Base-by-base conservation (phyloP, 495 filamentous ascomycete genomes). In the Tirmania nivea region DNA sequence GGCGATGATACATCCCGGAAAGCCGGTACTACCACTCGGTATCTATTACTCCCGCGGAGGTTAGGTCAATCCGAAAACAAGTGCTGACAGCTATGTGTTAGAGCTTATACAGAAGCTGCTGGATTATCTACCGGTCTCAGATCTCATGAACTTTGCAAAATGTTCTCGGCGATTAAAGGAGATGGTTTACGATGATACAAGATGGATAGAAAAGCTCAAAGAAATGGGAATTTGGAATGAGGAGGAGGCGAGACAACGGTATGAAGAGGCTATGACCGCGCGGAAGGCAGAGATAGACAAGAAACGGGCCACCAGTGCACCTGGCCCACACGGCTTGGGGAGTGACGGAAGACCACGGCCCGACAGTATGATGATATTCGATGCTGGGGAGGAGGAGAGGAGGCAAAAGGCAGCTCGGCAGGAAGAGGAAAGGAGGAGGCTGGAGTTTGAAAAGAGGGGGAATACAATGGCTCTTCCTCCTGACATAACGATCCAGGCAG, bases 101-200 rank as follows among this genome's bases (percentile, higher is more conserved):
- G 25, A 31, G 25, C 25, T 31, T 31, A 31, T 31, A 31, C 25
- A 31, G 25, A 31, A 31, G 2, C 25, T 45, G 9, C 8, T 96
- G 63, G 86, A 94, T 65, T 84, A 88, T 68, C 77, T 95, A 55
- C 79, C 86, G 34, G 74, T 92, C 37, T 70, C 80, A 53, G 89
- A 93, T 61, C 78, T 90, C 45, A 72, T 95, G 56, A 77, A 78
- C 52, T 88, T 84, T 64, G 90, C 90, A n/a, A 79, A 81, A 34
- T 81, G 83, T 34, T 95, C 86, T 52, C 81, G 78, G 65, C 83
- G 86, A 48, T 78, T 94, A 74, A 82, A 81, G 59, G 90, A 99
- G 67, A 99, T 99, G 87, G 92, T 92, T 10, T 96, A 96, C 69
- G 92, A 99, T 72, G 90, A 99, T 66, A 83, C 86, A 17, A 76